A percentile compares a stretch with the other conserved stretches of the same genome.
Evolutionary conservation across 805 yeast genomes (phyloP).

Genomic region (Yarrowia keelungensis): DNA sequence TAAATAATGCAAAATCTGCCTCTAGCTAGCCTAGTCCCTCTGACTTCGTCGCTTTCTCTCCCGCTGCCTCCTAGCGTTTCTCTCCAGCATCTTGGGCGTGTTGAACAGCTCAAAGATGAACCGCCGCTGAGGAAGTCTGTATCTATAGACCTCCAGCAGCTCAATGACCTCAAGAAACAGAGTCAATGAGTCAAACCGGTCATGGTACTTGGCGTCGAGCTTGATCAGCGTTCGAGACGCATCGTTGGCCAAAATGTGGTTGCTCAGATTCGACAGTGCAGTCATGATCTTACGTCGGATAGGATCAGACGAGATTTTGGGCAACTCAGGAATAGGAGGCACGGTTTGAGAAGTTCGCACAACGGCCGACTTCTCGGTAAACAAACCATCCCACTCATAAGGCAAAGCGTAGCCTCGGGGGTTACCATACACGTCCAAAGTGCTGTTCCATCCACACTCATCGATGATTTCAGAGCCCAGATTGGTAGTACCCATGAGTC

Average conservation of each 20-base stretch:
- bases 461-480: constrained; percentile 88
- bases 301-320: constrained; percentile 41
- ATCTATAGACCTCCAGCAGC: constrained; percentile 63
- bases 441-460: constrained; percentile 76
- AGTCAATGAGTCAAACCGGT: constrained; percentile 61
- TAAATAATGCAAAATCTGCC: constrained; percentile 26
- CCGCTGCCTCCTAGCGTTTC: constrained; percentile 50
- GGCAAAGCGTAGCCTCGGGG: constrained; percentile 56
- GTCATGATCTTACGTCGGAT: constrained; percentile 43
- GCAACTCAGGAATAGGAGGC: constrained; percentile 25
- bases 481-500: constrained; percentile 70
- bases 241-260: constrained; percentile 59
- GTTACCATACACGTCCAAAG: constrained; percentile 54
- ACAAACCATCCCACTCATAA: constrained; percentile 44
- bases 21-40: constrained; percentile 1
- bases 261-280: constrained; percentile 62
- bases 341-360: constrained; percentile 16
- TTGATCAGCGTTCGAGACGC: constrained; percentile 65
- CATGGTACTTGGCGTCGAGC: constrained; percentile 59
- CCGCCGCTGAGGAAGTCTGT: constrained; percentile 66
- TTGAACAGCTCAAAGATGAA: constrained; percentile 71
- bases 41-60: constrained; percentile 40
- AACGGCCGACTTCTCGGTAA: not conserved
- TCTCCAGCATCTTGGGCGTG: constrained; percentile 60
- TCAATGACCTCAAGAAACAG: constrained; percentile 61